phyloP scores from a whole-genome alignment of 768 basidiomycete species.

The Dioszegia hungarica region DNA sequence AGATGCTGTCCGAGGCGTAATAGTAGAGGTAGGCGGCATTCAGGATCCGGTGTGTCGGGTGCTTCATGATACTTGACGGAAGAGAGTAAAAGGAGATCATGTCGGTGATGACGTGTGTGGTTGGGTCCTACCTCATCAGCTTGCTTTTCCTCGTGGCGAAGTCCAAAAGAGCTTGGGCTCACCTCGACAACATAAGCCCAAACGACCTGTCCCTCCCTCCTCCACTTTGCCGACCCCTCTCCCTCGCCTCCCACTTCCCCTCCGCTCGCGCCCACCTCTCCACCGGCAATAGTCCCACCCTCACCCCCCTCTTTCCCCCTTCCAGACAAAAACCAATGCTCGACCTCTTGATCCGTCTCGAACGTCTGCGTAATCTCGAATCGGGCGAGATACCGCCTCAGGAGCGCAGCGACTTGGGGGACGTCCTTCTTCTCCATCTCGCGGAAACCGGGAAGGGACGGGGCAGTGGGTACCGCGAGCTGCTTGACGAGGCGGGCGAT shows the following conservation, averaged over 20 bases:
- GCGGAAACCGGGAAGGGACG: slow-evolving; percentile 59
- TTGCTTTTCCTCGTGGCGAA: no score
- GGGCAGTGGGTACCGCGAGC: slow-evolving; percentile 59
- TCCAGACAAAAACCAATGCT: slow-evolving; percentile 85
- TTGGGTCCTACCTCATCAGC: slow-evolving; percentile 62
- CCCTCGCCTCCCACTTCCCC: not conserved
- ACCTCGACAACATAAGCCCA: slow-evolving; percentile 98
- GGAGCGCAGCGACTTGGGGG: slow-evolving; percentile 63
- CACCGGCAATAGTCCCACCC: slow-evolving; percentile 35
- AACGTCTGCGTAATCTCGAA: slow-evolving; percentile 78
- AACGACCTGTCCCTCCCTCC: slow-evolving; percentile 75
- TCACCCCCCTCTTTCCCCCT: slow-evolving; percentile 58
- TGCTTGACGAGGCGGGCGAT: slow-evolving; percentile 81
- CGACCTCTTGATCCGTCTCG: slow-evolving; percentile 64
- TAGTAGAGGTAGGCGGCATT: slow-evolving; percentile 95
- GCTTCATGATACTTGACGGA: slow-evolving; percentile 84
- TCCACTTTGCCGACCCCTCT: slow-evolving; percentile 49
- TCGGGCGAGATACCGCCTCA: slow-evolving; percentile 70
- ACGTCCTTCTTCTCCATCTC: slow-evolving; percentile 84
- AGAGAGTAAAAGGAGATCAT: slow-evolving; percentile 96
- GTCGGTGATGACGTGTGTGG: slow-evolving; percentile 80
- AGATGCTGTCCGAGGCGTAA: slow-evolving; percentile 77
- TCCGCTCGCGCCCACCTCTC: slow-evolving; percentile 42
- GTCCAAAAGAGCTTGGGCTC: no score
- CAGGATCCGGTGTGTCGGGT: slow-evolving; percentile 63